Conservation (phyloP, 2,329 filamentous ascomycete species). For the Aspergillus puulaauensis region DNA sequence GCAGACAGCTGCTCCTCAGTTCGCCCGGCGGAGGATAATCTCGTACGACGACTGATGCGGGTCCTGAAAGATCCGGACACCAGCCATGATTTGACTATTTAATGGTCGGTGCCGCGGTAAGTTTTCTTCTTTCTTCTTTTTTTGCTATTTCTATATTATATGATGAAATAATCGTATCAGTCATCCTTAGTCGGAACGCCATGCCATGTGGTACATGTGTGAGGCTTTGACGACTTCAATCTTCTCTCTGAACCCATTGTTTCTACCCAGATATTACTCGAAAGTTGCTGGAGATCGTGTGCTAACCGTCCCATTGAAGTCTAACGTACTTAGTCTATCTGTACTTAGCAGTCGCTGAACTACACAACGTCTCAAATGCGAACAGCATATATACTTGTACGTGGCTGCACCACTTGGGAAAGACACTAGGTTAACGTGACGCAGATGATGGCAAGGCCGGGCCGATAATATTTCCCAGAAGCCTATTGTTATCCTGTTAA, state of each 20-base stretch:
- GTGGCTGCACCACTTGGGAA: background rate
- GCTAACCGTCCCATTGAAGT: background rate
- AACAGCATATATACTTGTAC: background rate
- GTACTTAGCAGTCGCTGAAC: background rate
- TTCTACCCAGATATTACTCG: background rate
- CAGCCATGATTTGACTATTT: background rate
- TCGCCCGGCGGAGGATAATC: conserved; percentile 33
- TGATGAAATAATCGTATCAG: conserved; percentile 89
- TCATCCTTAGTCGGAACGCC: conserved; percentile 92
- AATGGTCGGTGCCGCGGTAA: conserved; percentile 1
- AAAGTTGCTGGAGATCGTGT: background rate
- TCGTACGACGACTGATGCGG: conserved; percentile 37
- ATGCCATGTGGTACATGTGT: conserved; percentile 40
- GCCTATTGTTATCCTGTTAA: background rate
- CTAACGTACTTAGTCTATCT: background rate
- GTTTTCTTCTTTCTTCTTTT: conserved; percentile 7
- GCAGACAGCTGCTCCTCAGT: conserved; percentile 12
- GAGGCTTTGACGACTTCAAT: conserved; percentile 45
- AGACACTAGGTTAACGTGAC: background rate
- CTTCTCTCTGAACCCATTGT: conserved; percentile 44
- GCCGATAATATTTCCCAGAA: background rate
- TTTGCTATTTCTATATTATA: conserved; percentile 26
- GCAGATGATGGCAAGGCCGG: background rate
- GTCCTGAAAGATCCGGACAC: background rate
- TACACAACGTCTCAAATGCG: background rate